Evolutionary conservation across 805 yeast species (phyloP).

Genomic region (Suhomyces vadensis): DNA sequence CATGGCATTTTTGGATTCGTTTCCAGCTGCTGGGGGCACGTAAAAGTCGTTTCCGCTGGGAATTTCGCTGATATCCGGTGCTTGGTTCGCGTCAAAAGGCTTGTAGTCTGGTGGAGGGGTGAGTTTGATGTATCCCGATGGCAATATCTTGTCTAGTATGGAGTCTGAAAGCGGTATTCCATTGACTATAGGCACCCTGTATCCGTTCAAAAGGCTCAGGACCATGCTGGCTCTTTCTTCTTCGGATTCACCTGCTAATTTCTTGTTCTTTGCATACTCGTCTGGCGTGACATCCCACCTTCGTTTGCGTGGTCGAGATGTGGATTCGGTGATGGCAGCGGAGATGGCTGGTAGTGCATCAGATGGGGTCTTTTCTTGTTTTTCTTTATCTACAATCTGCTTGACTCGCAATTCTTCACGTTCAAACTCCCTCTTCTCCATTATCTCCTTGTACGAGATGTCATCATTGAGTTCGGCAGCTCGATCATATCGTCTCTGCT

Average conservation of each 20-base stretch:
- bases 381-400: slow-evolving; percentile 21
- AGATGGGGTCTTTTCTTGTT: slow-evolving; percentile 7
- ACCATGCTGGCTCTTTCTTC: slow-evolving; percentile 25
- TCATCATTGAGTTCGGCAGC: slow-evolving; percentile 20
- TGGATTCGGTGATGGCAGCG: slow-evolving; percentile 7
- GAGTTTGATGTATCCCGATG: slow-evolving; percentile 49
- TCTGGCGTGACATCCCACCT: slow-evolving; percentile 50
- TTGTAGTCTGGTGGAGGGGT: slow-evolving; percentile 46
- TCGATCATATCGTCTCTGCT: slow-evolving; percentile 28
- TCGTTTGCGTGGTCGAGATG: slow-evolving; percentile 28
- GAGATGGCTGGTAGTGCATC: background rate
- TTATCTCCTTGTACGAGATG: slow-evolving; percentile 43
- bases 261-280: slow-evolving; percentile 23
- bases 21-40: slow-evolving; percentile 51
- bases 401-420: slow-evolving; percentile 33
- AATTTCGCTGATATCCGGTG: slow-evolving; percentile 35
- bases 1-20: slow-evolving; percentile 24
- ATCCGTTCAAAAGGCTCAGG: slow-evolving; percentile 11
- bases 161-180: slow-evolving; percentile 44
- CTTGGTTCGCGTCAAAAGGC: slow-evolving; percentile 24
- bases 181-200: slow-evolving; percentile 27
- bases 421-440: slow-evolving; percentile 42
- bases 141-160: slow-evolving; percentile 50
- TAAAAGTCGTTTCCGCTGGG: slow-evolving; percentile 34
- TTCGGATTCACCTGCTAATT: slow-evolving; percentile 10